Evolutionary conservation across 2,329 filamentous ascomycete species (phyloP).

Genomic region (Lecanosticta acicola): DNA sequence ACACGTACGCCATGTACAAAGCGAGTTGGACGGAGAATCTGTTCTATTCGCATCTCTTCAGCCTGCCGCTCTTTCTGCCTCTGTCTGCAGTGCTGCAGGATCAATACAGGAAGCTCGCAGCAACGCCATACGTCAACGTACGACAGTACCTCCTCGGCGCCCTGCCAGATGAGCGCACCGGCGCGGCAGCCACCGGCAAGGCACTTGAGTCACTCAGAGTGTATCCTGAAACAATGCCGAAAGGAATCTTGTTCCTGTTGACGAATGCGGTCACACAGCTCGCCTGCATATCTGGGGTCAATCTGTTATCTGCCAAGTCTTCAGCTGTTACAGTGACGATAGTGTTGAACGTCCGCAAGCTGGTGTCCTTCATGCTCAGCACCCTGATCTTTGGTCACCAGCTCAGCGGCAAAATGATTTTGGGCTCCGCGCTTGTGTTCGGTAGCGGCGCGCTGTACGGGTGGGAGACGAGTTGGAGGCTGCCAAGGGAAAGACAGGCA

Average conservation of each 20-base stretch:
- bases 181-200: slow-evolving; percentile 5
- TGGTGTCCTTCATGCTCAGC: slow-evolving; percentile 83
- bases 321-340: slow-evolving; percentile 95
- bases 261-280: slow-evolving; percentile 87
- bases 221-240: slow-evolving; percentile 44
- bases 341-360: slow-evolving; percentile 88
- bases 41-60: slow-evolving; percentile 81
- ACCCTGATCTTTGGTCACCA: slow-evolving; percentile 92
- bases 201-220: slow-evolving; percentile 7
- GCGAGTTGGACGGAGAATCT: slow-evolving; percentile 93
- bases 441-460: slow-evolving; percentile 86
- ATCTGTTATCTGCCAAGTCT: slow-evolving; percentile 80
- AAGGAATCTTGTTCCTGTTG: slow-evolving; percentile 64
- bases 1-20: slow-evolving; percentile 78
- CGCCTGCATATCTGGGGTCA: slow-evolving; percentile 91
- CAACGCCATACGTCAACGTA: slow-evolving; percentile 45
- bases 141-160: slow-evolving; percentile 8
- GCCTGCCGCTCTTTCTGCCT: slow-evolving; percentile 68
- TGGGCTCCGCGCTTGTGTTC: slow-evolving; percentile 83
- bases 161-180: slow-evolving; percentile 4
- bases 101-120: slow-evolving; percentile 60
- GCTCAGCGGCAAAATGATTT: slow-evolving; percentile 67
- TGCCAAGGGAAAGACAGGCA: slow-evolving; percentile 31
- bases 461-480: slow-evolving; percentile 55
- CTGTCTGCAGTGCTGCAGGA: slow-evolving; percentile 60